Conservation (phyloP, 2,329 filamentous ascomycete species). For the Paecilomyces dactylethromorphus region DNA sequence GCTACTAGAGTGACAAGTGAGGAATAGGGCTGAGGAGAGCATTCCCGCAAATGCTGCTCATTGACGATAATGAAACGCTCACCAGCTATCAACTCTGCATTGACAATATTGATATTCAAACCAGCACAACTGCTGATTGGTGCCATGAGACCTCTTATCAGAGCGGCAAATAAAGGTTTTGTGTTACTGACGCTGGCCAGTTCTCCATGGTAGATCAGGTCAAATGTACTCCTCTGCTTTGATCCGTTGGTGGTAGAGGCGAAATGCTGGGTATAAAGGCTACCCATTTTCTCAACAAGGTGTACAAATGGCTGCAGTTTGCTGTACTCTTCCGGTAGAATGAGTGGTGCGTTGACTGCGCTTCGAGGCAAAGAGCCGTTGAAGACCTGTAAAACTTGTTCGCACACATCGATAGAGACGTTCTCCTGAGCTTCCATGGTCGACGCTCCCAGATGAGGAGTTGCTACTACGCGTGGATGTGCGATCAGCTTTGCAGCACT, state of each 20-base stretch:
- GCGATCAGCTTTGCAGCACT: constrained; percentile 57
- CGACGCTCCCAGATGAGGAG: constrained; percentile 72
- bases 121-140: constrained; percentile 62
- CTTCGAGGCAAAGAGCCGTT: constrained; percentile 65
- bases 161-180: constrained; percentile 68
- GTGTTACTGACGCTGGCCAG: constrained; percentile 66
- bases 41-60: constrained; percentile 61
- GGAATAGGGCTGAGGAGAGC: constrained; percentile 57
- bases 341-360: constrained; percentile 75
- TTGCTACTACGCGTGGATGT: constrained; percentile 68
- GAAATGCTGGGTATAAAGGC: constrained; percentile 72
- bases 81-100: constrained; percentile 66
- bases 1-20: constrained; percentile 66
- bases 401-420: constrained; percentile 74
- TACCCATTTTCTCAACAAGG: constrained; percentile 72
- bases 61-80: constrained; percentile 73
- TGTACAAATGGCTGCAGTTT: constrained; percentile 70
- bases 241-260: constrained; percentile 25
- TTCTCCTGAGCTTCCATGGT: constrained; percentile 81
- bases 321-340: constrained; percentile 71
- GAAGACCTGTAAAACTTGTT: constrained; percentile 69
- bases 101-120: constrained; percentile 73
- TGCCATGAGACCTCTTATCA: constrained; percentile 68
- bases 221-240: constrained; percentile 62
- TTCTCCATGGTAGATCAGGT: constrained; percentile 71